Conservation (phyloP, 2,329 filamentous ascomycete genomes). For the Orbilia brochopaga region DNA sequence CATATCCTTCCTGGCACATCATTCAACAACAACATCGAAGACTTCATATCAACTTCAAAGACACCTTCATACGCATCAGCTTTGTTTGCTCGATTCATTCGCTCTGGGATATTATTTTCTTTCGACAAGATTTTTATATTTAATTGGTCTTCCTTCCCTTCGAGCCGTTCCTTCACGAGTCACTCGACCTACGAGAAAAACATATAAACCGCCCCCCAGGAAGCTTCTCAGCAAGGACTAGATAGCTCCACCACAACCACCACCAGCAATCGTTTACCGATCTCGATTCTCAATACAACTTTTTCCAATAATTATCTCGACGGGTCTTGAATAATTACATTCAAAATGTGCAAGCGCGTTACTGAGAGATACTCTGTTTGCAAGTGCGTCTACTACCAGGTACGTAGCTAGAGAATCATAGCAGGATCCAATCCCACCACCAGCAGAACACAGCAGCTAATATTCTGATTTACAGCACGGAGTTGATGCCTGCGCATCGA, state of each 20-base stretch:
- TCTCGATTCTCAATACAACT: not conserved
- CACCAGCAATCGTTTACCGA: not conserved
- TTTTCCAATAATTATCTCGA: not conserved
- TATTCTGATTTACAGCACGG: slow-evolving; percentile 64
- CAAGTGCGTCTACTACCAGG: slow-evolving; percentile 81
- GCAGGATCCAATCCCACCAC: slow-evolving; percentile 29
- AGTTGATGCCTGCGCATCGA: slow-evolving; percentile 78
- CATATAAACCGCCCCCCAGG: slow-evolving; percentile 16
- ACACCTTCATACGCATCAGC: slow-evolving; percentile 25
- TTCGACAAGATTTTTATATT: slow-evolving; percentile 19
- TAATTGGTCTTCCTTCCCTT: slow-evolving; percentile 9
- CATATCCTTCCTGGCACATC: slow-evolving; percentile 46
- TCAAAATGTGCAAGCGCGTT: slow-evolving; percentile 82
- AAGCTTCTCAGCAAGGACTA: slow-evolving; percentile 22
- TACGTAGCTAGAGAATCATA: slow-evolving; percentile 16
- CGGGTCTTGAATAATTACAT: slow-evolving; percentile 38
- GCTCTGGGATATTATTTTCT: slow-evolving; percentile 31
- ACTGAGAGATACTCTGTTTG: slow-evolving; percentile 86
- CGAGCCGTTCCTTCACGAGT: slow-evolving; percentile 4
- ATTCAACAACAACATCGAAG: slow-evolving; percentile 46
- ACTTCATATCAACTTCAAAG: slow-evolving; percentile 28
- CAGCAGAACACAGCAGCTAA: slow-evolving; percentile 15
- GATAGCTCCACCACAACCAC: slow-evolving; percentile 13
- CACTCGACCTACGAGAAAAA: slow-evolving; percentile 31
- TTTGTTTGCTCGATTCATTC: slow-evolving; percentile 42